Conservation (phyloP, 2,329 filamentous ascomycete species). For the Colletotrichum sp. region DNA sequence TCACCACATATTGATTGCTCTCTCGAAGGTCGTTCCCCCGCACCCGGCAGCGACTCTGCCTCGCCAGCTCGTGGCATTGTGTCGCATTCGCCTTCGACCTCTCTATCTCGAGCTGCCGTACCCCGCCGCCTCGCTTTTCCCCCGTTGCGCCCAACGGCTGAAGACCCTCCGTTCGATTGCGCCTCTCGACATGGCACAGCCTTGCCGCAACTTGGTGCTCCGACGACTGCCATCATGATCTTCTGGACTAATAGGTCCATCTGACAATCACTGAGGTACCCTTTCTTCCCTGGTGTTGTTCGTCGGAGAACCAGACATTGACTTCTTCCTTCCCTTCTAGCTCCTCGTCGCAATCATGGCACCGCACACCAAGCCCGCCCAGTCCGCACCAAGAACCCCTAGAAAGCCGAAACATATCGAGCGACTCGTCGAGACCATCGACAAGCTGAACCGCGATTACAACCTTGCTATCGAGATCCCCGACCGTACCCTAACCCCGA, state of each 20-base stretch:
- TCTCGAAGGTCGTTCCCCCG: not conserved
- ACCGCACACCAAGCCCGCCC: not conserved
- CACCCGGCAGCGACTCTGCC: not conserved
- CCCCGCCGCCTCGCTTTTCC: not conserved
- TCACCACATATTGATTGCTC: not conserved
- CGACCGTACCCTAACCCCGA: not conserved
- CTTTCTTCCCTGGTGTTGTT: not conserved
- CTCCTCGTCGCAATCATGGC: not conserved
- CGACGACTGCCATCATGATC: not conserved
- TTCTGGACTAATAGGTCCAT: not conserved
- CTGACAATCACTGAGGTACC: not conserved
- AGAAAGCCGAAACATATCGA: not conserved
- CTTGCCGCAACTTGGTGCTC: not conserved
- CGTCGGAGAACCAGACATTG: not conserved
- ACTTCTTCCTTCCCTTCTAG: not conserved
- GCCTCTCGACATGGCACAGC: not conserved
- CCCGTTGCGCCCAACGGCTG: not conserved
- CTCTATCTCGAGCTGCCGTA: not conserved
- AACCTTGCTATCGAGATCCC: constrained; percentile 4
- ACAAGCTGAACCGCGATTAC: constrained; percentile 15
- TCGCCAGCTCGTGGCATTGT: not conserved
- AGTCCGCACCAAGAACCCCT: not conserved
- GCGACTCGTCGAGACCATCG: not conserved
- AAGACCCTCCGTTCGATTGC: not conserved
- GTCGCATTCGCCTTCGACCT: not conserved